These are phyloP conservation scores for Aspergillus ostianus DNA, from an alignment of 495 filamentous ascomycete species.

Conservation along the genomic window DNA sequence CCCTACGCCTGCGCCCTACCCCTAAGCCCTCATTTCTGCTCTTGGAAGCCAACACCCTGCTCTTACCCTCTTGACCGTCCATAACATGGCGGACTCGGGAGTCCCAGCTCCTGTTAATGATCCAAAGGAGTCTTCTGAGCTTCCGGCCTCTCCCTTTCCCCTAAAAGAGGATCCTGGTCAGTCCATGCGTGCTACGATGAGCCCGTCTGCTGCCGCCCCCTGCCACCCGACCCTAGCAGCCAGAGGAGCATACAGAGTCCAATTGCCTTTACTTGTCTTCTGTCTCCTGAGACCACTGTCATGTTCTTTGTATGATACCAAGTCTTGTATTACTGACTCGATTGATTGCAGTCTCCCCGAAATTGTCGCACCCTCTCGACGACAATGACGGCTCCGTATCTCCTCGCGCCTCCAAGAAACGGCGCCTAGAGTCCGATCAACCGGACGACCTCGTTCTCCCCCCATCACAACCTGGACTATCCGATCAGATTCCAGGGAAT, in stretches of 20 bases:
- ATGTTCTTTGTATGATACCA: background rate
- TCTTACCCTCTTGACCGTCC: constrained; percentile 20
- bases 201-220: constrained; percentile 5
- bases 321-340: constrained; percentile 5
- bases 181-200: constrained; percentile 15
- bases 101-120: constrained; percentile 32
- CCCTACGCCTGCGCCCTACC: constrained; percentile 48
- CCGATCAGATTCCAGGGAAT: constrained; percentile 30
- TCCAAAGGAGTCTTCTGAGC: constrained; percentile 27
- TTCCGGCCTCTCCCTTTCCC: constrained; percentile 31
- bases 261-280: background rate
- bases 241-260: background rate
- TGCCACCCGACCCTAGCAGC: constrained; percentile 2
- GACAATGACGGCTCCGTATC: constrained; percentile 33
- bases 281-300: background rate
- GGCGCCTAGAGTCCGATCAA: constrained; percentile 35
- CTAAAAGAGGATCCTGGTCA: constrained; percentile 38
- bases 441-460: constrained; percentile 24
- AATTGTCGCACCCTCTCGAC: constrained; percentile 33
- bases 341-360: constrained; percentile 23
- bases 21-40: constrained; percentile 56
- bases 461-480: constrained; percentile 17
- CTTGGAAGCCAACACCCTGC: constrained; percentile 41
- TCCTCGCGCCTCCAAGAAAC: constrained; percentile 44
- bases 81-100: constrained; percentile 37